phyloP scores from a whole-genome alignment of 2,329 filamentous ascomycete genomes.

The Cladosporium phlei region DNA sequence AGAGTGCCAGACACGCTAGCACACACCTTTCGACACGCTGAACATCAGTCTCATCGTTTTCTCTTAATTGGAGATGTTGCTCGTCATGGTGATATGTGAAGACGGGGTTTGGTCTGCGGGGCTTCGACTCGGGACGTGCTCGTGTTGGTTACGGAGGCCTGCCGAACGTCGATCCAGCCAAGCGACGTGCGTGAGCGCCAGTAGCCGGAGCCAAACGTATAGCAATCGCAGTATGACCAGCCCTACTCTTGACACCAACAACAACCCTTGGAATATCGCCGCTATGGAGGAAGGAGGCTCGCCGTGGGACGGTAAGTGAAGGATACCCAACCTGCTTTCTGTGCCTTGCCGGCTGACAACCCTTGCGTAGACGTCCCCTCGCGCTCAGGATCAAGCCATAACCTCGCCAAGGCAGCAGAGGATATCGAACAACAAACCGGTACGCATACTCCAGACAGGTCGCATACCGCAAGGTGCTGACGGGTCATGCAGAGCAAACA shows the following conservation, averaged over 20 bases:
- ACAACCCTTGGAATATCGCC: slow-evolving; percentile 18
- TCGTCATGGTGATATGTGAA: too few relatives aligned
- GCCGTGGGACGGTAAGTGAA: slow-evolving; percentile 30
- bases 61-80: too few relatives aligned
- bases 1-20: too few relatives aligned
- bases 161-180: slow-evolving; percentile 8
- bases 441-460: slow-evolving; percentile 23
- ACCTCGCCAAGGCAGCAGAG: slow-evolving; percentile 36
- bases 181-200: slow-evolving; percentile 1
- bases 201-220: slow-evolving; percentile 9
- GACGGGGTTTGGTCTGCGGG: too few relatives aligned
- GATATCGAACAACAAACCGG: slow-evolving; percentile 24
- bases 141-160: too few relatives aligned
- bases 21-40: too few relatives aligned
- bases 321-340: too few relatives aligned
- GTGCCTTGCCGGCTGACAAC: too few relatives aligned
- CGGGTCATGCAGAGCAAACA: slow-evolving; percentile 6
- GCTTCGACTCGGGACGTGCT: too few relatives aligned
- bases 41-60: too few relatives aligned
- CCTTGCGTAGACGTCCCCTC: slow-evolving; percentile 47
- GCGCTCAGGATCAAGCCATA: slow-evolving; percentile 39
- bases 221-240: slow-evolving; percentile 1
- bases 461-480: background rate
- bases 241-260: slow-evolving; percentile 11
- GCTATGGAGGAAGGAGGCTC: slow-evolving; percentile 32